Conservation (phyloP, 345 rosid species). For the Eutrema japonicum region DNA sequence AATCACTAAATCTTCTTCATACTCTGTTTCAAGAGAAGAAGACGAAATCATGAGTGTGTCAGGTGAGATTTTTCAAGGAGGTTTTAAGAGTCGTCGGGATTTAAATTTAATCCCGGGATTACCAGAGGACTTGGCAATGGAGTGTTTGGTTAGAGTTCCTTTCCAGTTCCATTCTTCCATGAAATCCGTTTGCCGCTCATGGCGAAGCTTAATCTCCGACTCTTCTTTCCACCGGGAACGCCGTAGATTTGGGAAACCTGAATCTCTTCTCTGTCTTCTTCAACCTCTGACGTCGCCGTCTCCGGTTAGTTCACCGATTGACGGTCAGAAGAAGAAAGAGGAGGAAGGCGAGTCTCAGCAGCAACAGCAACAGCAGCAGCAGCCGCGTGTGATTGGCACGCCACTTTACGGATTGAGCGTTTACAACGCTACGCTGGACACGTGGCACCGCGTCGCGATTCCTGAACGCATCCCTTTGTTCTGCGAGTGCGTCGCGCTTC, state of each 20-base stretch:
- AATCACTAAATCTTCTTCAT: constrained; percentile 10
- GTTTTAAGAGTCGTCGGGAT: constrained; percentile 10
- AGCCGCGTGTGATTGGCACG: constrained; percentile 39
- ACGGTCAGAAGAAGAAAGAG: constrained; percentile 30
- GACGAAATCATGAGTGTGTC: constrained; percentile 10
- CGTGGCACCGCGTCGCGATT: constrained; percentile 49
- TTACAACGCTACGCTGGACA: constrained; percentile 43
- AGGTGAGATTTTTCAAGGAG: neutral
- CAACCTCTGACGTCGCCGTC: constrained; percentile 46
- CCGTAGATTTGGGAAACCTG: constrained; percentile 37
- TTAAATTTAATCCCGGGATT: constrained; percentile 50
- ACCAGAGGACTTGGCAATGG: constrained; percentile 58
- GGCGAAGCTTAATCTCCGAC: constrained; percentile 49
- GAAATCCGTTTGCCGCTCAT: constrained; percentile 49
- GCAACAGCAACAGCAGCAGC: neutral
- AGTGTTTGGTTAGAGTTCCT: constrained; percentile 60
- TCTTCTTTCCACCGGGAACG: constrained; percentile 41
- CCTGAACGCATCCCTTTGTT: constrained; percentile 53
- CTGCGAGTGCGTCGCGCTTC: constrained; percentile 57
- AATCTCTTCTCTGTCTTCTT: constrained; percentile 55
- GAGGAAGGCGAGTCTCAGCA: constrained; percentile 21
- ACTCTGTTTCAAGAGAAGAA: constrained; percentile 18
- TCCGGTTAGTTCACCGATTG: constrained; percentile 3
- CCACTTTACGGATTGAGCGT: constrained; percentile 54
- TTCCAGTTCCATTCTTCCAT: constrained; percentile 51